phyloP scores from a whole-genome alignment of 306 rosid genomes.

The Urtica urens region DNA sequence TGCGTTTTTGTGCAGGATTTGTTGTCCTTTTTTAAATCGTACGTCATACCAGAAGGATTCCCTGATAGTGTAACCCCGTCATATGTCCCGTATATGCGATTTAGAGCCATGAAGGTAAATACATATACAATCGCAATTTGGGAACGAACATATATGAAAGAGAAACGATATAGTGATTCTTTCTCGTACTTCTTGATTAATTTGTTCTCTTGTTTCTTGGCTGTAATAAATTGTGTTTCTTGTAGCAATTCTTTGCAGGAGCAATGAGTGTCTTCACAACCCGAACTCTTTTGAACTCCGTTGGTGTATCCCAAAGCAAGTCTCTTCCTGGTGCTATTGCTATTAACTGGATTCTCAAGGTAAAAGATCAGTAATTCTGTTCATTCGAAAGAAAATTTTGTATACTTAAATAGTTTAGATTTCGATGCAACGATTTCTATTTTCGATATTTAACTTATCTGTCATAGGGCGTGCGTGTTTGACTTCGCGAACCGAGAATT shows the following conservation, averaged over 20 bases:
- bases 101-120: constrained; percentile 91
- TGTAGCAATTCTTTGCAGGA: constrained; percentile 91
- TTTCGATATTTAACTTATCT: too few species aligned
- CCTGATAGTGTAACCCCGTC: constrained; percentile 83
- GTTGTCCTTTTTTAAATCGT: constrained; percentile 61
- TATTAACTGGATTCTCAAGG: constrained; percentile 98
- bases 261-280: constrained; percentile 99
- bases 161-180: neutral
- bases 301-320: constrained; percentile 68
- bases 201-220: too few species aligned
- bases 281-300: constrained; percentile 76
- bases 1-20: constrained; percentile 49
- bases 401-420: too few species aligned
- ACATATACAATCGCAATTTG: too few species aligned
- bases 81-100: constrained; percentile 89
- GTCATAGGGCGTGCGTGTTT: too few species aligned
- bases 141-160: neutral
- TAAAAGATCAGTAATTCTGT: too few species aligned
- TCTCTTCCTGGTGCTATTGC: constrained; percentile 82
- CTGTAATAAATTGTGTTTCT: neutral
- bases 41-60: constrained; percentile 95
- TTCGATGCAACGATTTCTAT: too few species aligned
- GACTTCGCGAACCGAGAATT: too few species aligned
- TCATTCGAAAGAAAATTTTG: too few species aligned
- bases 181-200: neutral